Percentiles rank a stretch among this genome's conserved stretches.
These are phyloP conservation scores for Blastomyces percursus DNA, from an alignment of 2,329 filamentous ascomycete genomes.

Conservation along the genomic window DNA sequence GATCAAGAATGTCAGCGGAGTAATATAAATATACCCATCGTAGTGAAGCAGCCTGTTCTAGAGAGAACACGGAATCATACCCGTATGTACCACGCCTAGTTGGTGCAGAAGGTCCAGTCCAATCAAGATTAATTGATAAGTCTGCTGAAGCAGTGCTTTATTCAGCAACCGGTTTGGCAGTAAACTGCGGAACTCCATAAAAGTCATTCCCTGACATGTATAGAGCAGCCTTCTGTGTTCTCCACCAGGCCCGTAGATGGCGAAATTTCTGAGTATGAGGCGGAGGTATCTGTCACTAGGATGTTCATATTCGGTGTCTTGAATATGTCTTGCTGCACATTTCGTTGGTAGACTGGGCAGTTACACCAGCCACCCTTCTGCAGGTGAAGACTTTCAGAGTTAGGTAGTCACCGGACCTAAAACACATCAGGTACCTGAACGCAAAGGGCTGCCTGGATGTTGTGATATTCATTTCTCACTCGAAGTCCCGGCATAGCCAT, in stretches of 20 bases:
- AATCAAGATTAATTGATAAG: background rate
- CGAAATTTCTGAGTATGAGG: slow-evolving; percentile 15
- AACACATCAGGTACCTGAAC: slow-evolving; percentile 13
- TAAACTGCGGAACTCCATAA: slow-evolving; percentile 16
- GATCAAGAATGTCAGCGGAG: background rate
- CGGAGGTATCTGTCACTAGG: slow-evolving; percentile 14
- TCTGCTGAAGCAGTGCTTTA: slow-evolving; percentile 13
- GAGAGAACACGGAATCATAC: slow-evolving; percentile 9
- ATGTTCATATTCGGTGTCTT: slow-evolving; percentile 4
- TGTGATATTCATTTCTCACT: background rate
- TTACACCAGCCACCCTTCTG: slow-evolving; percentile 2
- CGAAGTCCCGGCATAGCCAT: slow-evolving; percentile 12
- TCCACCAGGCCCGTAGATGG: slow-evolving; percentile 13
- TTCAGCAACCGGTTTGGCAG: slow-evolving; percentile 10
- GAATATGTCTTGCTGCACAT: background rate
- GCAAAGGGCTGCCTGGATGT: background rate
- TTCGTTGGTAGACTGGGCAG: slow-evolving; percentile 2
- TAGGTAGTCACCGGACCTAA: slow-evolving; percentile 14
- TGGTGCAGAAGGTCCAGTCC: slow-evolving; percentile 25
- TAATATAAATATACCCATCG: background rate
- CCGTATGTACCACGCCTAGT: slow-evolving; percentile 36
- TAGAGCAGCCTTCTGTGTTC: slow-evolving; percentile 27
- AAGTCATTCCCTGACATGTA: slow-evolving; percentile 26
- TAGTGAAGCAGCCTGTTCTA: background rate
- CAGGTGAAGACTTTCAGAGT: slow-evolving; percentile 14